Evolutionary conservation across 768 basidiomycete species (phyloP).

Genomic region (Pleurotus citrinopileatus): DNA sequence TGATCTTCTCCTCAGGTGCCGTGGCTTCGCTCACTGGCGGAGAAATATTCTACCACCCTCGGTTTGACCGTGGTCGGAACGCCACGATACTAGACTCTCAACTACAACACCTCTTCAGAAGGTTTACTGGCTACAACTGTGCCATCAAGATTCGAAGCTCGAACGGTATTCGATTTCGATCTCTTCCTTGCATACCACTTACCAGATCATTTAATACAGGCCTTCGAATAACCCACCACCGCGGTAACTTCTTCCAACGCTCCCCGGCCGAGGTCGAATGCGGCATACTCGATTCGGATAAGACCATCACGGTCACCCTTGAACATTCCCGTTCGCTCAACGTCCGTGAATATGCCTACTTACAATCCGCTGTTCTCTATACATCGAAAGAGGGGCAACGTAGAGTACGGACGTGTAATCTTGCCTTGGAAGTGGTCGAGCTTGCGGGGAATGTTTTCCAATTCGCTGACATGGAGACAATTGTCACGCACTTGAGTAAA

Average conservation of each 20-base stretch:
- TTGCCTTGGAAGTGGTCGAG: slow-evolving; percentile 77
- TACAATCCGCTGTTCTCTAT: slow-evolving; percentile 89
- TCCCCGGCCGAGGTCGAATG: slow-evolving; percentile 74
- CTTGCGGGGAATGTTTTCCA: slow-evolving; percentile 92
- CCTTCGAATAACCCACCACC: slow-evolving; percentile 60
- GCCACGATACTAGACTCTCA: slow-evolving; percentile 68
- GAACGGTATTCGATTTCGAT: slow-evolving; percentile 50
- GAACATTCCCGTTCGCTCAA: slow-evolving; percentile 67
- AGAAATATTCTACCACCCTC: slow-evolving; percentile 87
- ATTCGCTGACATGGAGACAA: slow-evolving; percentile 86
- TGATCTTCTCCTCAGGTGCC: slow-evolving; percentile 39
- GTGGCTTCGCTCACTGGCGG: slow-evolving; percentile 81
- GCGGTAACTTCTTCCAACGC: slow-evolving; percentile 70
- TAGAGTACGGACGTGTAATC: slow-evolving; percentile 80
- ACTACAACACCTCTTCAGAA: slow-evolving; percentile 59
- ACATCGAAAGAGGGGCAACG: slow-evolving; percentile 77
- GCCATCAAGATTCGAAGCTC: slow-evolving; percentile 82
- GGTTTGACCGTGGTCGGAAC: slow-evolving; percentile 76
- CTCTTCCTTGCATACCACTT: not conserved
- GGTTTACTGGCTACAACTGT: slow-evolving; percentile 79
- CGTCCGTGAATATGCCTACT: slow-evolving; percentile 66
- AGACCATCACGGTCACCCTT: slow-evolving; percentile 71
- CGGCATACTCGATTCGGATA: slow-evolving; percentile 78
- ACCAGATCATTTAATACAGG: slow-evolving; percentile 33
- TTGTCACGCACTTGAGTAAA: slow-evolving; percentile 70